A percentile compares a stretch with the other conserved stretches of the same genome.
These are phyloP conservation scores for Mycena indigotica DNA, from an alignment of 768 basidiomycete genomes.

Conservation along the genomic window DNA sequence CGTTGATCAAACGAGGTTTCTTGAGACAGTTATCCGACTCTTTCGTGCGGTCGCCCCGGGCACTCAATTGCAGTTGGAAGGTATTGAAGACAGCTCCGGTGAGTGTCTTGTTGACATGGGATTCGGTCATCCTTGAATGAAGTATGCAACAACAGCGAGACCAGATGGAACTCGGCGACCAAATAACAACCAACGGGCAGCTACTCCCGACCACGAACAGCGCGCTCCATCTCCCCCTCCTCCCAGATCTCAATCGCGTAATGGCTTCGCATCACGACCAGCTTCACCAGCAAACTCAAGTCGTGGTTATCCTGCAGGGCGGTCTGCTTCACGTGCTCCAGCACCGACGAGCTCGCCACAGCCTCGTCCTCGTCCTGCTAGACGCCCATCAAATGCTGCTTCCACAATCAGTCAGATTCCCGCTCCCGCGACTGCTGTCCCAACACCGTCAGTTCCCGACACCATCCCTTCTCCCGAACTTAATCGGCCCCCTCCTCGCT, in stretches of 20 bases:
- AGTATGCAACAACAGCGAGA: slow-evolving; percentile 26
- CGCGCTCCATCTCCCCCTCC: slow-evolving; percentile 26
- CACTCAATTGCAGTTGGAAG: slow-evolving; percentile 57
- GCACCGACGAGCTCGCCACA: slow-evolving; percentile 40
- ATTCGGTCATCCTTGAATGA: slow-evolving; percentile 11
- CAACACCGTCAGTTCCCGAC: slow-evolving; percentile 22
- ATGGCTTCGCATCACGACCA: slow-evolving; percentile 36
- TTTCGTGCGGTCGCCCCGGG: slow-evolving; percentile 53
- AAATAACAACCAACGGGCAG: slow-evolving; percentile 23
- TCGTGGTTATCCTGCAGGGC: slow-evolving; percentile 21
- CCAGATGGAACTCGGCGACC: slow-evolving; percentile 18
- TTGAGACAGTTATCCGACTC: slow-evolving; percentile 64
- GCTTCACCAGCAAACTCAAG: slow-evolving; percentile 42
- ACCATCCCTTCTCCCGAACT: slow-evolving; percentile 1
- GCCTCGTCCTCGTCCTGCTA: slow-evolving; percentile 33
- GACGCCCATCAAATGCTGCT: slow-evolving; percentile 50
- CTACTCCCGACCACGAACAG: slow-evolving; percentile 29
- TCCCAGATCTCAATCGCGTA: slow-evolving; percentile 28
- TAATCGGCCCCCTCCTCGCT: slow-evolving; percentile 23
- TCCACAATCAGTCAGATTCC: slow-evolving; percentile 38
- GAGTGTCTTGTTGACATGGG: slow-evolving; percentile 14
- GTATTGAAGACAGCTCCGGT: slow-evolving; percentile 46
- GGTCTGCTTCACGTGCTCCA: slow-evolving; percentile 14
- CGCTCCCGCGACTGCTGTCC: slow-evolving; percentile 23
- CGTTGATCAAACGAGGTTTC: slow-evolving; percentile 72